Conservation (phyloP, 495 filamentous ascomycete species). For the Neurospora sp. region DNA sequence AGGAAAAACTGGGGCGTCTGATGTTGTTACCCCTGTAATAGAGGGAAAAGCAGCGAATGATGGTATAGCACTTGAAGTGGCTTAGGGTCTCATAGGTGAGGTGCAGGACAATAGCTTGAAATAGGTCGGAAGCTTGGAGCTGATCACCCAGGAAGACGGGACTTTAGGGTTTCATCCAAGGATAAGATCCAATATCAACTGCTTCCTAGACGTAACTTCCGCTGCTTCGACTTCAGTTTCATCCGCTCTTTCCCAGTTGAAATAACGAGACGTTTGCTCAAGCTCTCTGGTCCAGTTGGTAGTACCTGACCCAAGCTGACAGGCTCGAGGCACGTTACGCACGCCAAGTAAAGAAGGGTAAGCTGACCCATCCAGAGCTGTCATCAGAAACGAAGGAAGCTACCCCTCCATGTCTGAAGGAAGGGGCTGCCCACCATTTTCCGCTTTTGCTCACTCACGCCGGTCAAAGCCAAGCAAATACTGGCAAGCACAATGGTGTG, state of each 20-base stretch:
- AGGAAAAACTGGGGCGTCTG: neutral
- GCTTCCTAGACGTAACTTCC: neutral
- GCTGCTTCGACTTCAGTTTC: neutral
- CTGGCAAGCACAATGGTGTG: neutral
- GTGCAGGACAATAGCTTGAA: neutral
- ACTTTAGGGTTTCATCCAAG: neutral
- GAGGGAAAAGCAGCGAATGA: neutral
- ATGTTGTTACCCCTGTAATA: neutral
- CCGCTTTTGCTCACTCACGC: neutral
- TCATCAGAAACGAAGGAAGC: neutral
- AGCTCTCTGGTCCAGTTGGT: neutral
- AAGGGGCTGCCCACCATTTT: neutral
- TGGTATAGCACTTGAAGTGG: neutral
- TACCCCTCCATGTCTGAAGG: neutral
- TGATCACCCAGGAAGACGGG: neutral
- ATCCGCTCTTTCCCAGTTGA: neutral
- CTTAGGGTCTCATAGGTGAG: neutral
- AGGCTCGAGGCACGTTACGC: neutral
- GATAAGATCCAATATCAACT: neutral
- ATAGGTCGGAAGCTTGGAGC: neutral
- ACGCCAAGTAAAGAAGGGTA: neutral
- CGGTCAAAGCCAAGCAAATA: neutral
- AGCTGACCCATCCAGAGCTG: neutral
- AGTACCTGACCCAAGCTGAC: neutral
- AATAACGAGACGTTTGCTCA: neutral